phyloP scores from a whole-genome alignment of 106 monocot genomes.

The Dendrobium catenatum region DNA sequence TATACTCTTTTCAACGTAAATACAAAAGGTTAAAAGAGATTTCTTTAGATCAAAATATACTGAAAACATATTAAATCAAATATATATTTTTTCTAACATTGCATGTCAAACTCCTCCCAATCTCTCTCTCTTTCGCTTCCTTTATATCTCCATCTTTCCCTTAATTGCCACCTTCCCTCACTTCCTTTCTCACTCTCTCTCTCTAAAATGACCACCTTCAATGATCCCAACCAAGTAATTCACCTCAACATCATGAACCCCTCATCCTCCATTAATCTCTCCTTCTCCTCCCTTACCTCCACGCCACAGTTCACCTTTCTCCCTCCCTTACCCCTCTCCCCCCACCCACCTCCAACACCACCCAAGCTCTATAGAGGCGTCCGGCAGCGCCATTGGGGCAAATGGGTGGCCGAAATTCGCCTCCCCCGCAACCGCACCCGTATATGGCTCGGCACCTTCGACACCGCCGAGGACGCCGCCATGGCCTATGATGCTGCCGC shows the following conservation, averaged over 20 bases:
- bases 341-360: conserved; percentile 1
- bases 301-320: not conserved
- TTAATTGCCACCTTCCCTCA: not conserved
- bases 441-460: conserved; percentile 43
- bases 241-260: not conserved
- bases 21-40: no score
- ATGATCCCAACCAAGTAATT: not conserved
- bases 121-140: not conserved
- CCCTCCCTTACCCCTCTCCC: not conserved
- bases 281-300: not conserved
- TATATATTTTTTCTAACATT: no score
- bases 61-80: no score
- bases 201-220: not conserved
- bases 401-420: conserved; percentile 62
- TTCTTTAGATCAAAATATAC: no score
- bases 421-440: conserved; percentile 39
- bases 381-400: conserved; percentile 54
- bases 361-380: conserved; percentile 37
- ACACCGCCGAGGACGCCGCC: conserved; percentile 37
- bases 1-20: no score
- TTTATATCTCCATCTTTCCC: not conserved
- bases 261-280: not conserved
- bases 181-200: not conserved
- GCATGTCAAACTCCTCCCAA: not conserved
- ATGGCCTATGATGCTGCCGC: conserved; percentile 46